Evolutionary conservation across 1,139 yeast species (phyloP).

Genomic region (Lizanozyma gosingica): DNA sequence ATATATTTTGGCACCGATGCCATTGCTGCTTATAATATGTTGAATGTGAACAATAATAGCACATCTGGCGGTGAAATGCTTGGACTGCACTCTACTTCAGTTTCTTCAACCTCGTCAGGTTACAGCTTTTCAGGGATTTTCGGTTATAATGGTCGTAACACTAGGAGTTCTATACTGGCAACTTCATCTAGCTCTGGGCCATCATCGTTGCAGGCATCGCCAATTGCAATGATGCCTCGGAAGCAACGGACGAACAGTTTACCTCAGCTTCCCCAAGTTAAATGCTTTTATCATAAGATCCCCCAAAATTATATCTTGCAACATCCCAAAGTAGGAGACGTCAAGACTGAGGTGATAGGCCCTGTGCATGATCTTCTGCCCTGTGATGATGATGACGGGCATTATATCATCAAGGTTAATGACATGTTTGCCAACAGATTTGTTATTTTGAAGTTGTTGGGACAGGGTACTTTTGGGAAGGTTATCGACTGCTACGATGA

Average conservation of each 20-base stretch:
- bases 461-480: conserved; percentile 97
- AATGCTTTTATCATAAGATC: conserved; percentile 33
- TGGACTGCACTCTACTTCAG: neutral
- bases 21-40: conserved; percentile 36
- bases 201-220: conserved; percentile 1
- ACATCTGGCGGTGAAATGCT: conserved; percentile 5
- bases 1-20: conserved; percentile 31
- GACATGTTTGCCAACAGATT: conserved; percentile 61
- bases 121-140: neutral
- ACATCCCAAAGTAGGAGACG: conserved; percentile 36
- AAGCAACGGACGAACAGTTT: conserved; percentile 39
- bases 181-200: conserved; percentile 7
- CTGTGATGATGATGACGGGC: conserved; percentile 76
- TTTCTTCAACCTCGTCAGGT: neutral
- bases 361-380: conserved; percentile 13
- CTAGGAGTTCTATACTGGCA: neutral
- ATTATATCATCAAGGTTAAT: conserved; percentile 58
- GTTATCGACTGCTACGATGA: conserved; percentile 64
- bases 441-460: conserved; percentile 58
- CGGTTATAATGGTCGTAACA: neutral
- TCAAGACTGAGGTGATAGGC: conserved; percentile 31
- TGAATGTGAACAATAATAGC: conserved; percentile 24
- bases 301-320: conserved; percentile 30
- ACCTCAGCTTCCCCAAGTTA: conserved; percentile 40
- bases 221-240: conserved; percentile 1